Evolutionary conservation across 1,284 basidiomycete species (phyloP).

Genomic region (Exobasidium cylindrosporum): DNA sequence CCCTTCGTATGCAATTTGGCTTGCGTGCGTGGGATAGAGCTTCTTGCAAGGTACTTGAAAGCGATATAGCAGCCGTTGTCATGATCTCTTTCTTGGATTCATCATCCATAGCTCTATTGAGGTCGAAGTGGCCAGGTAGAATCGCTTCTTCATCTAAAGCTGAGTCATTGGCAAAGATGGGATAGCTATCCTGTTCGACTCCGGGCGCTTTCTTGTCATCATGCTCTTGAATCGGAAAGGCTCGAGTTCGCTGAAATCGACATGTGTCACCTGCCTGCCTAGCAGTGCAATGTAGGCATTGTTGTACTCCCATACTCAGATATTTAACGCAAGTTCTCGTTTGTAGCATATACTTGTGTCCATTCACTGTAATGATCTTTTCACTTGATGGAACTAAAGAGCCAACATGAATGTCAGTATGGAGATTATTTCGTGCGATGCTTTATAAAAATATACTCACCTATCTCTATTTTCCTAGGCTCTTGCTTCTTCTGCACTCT

Average conservation of each 20-base stretch:
- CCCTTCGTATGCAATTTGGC: conserved; percentile 17
- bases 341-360: too few species aligned
- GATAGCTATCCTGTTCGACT: not conserved
- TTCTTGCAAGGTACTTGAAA: conserved; percentile 20
- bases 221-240: conserved; percentile 17
- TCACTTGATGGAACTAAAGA: too few species aligned
- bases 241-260: conserved; percentile 25
- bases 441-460: too few species aligned
- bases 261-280: conserved; percentile 26
- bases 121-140: conserved; percentile 2
- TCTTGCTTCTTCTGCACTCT: too few species aligned
- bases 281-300: conserved; percentile 22
- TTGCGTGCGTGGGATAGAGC: conserved; percentile 27
- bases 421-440: too few species aligned
- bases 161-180: not conserved
- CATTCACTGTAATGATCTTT: too few species aligned
- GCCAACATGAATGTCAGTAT: too few species aligned
- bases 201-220: not conserved
- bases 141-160: conserved; percentile 1
- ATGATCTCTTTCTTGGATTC: conserved; percentile 7
- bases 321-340: too few species aligned
- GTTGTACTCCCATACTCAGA: too few species aligned
- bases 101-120: conserved; percentile 16
- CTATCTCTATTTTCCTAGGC: too few species aligned
- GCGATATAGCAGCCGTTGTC: conserved; percentile 18